These are phyloP conservation scores for Blastomyces gilchristii DNA, from an alignment of 2,329 filamentous ascomycete genomes.

Conservation along the genomic window DNA sequence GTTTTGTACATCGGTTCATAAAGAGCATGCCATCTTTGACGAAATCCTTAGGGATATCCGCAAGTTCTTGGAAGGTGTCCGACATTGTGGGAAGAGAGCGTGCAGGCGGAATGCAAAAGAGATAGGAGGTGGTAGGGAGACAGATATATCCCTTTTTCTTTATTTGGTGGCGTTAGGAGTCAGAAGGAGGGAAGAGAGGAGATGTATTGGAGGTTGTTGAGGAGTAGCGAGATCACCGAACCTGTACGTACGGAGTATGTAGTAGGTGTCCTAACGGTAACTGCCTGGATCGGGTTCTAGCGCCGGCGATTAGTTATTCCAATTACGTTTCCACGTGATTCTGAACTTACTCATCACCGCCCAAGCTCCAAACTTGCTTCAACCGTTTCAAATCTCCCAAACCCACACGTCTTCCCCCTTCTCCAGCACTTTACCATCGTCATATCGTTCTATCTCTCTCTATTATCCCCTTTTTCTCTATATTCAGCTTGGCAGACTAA, in stretches of 20 bases:
- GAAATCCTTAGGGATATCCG: conserved; percentile 48
- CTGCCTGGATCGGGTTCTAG: conserved; percentile 7
- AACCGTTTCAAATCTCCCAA: neutral
- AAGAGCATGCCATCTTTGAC: conserved; percentile 41
- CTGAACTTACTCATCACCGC: neutral
- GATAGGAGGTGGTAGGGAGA: neutral
- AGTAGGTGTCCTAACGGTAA: conserved; percentile 8
- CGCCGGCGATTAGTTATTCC: conserved; percentile 3
- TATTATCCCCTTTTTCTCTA: neutral
- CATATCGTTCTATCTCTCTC: neutral
- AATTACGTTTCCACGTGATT: neutral
- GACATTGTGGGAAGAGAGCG: conserved; percentile 34
- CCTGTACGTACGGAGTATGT: too few relatives aligned
- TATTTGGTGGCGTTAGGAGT: neutral
- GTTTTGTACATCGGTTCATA: conserved; percentile 41
- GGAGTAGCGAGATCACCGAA: neutral
- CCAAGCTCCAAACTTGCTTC: neutral
- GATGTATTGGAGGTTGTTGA: neutral
- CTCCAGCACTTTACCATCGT: neutral
- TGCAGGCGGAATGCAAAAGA: neutral
- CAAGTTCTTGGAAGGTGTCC: conserved; percentile 51
- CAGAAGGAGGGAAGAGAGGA: neutral
- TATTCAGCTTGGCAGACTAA: neutral
- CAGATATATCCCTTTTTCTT: neutral
- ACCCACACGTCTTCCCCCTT: neutral